Evolutionary conservation across 768 basidiomycete species (phyloP), one percentile per base, ranked within the genome.

Genomic region (Boletus sensibilis): DNA sequence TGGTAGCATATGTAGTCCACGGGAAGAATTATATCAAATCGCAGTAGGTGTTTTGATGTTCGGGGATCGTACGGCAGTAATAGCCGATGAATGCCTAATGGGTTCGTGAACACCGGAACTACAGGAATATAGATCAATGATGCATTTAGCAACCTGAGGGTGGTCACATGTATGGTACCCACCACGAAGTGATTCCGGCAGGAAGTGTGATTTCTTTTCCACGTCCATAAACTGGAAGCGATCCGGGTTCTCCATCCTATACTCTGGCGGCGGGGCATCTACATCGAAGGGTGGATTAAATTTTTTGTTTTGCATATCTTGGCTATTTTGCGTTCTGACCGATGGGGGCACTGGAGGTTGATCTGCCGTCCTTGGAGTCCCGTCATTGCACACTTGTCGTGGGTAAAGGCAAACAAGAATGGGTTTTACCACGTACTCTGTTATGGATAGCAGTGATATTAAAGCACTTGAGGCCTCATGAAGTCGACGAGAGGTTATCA

Each of bases 11-110:
- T 68, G 53, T 44, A 63, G 55, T 59, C 79, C 71, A 68, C 78
- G 66, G 63, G 63, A 60, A 79, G 77, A 5, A 73, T 76, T 52
- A 76, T 65, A 58, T 84, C 82, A 60, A 82, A 84, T 49, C 72
- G 53, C n/a, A n/a, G n/a, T 10, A 69, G 59, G 12, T 71, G 78
- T 18, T 66, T 71, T 20, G 67, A 59, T 41, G 55, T 59, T 31
- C 70, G 65, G 25, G 53, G 57, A 49, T 67, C 60, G 54, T 70
- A 78, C n/a, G 77, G 75, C 21, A 77, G 67, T 23, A 81, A 64
- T 42, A 74, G 75, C 80, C 80, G 81, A 55, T 72, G 72, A 48
- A 78, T 58, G 43, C 72, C 66, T 21, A 73, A 65, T 4, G 70
- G 8, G n/a, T 8, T 41, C 12, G 34, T 25, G 13, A 10, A 38